These are phyloP conservation scores for Arthrocladium fulminans DNA, from an alignment of 2,329 filamentous ascomycete species.

Conservation along the genomic window DNA sequence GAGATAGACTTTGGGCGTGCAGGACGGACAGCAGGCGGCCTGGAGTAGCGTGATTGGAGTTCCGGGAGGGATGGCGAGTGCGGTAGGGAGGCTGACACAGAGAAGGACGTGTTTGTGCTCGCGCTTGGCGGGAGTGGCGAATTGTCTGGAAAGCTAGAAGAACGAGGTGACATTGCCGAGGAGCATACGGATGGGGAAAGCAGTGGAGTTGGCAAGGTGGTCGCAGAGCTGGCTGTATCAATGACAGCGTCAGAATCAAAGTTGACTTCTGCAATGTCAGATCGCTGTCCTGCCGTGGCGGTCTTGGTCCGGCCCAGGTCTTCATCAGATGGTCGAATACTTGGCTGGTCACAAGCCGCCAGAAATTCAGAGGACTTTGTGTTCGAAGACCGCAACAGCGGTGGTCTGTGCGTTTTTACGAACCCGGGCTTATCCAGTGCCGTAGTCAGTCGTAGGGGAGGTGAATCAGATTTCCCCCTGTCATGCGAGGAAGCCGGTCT, in stretches of 20 bases:
- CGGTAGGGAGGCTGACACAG: background rate
- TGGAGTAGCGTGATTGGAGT: constrained; percentile 6
- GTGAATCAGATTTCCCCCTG: background rate
- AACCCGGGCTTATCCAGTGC: background rate
- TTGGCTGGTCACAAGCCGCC: constrained; percentile 8
- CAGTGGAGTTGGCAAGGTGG: constrained; percentile 16
- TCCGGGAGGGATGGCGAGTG: constrained; percentile 3
- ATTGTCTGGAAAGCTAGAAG: constrained; percentile 14
- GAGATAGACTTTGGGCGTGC: constrained; percentile 32
- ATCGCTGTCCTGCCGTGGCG: background rate
- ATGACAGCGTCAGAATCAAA: background rate
- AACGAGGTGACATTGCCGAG: constrained; percentile 7
- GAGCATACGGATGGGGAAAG: constrained; percentile 11
- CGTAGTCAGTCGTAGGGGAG: background rate
- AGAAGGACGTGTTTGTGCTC: constrained; percentile 10
- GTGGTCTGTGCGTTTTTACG: constrained; percentile 12
- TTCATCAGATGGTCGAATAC: background rate
- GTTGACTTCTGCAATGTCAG: background rate
- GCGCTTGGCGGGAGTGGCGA: constrained; percentile 13
- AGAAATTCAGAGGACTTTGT: constrained; percentile 16
- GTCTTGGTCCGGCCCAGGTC: background rate
- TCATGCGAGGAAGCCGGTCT: constrained; percentile 5
- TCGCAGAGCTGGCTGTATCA: background rate
- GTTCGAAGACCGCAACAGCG: constrained; percentile 15
- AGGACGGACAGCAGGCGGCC: constrained; percentile 8